Base-by-base conservation (phyloP, 2,329 filamentous ascomycete species). In the Aspergillus eucalypticola region DNA sequence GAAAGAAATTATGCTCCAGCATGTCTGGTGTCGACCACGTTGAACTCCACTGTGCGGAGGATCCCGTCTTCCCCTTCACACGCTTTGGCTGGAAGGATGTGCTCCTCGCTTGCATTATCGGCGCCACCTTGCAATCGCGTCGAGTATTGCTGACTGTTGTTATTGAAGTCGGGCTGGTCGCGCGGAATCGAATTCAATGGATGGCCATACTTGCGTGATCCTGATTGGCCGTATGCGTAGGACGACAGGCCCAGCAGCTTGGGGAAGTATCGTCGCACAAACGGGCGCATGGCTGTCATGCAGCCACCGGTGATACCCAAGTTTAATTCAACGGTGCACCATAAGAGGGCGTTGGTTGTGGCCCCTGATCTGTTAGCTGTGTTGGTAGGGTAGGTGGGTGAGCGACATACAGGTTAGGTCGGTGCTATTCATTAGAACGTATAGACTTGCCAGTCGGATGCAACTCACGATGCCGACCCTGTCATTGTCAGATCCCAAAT, bases 401-500 rank as follows among this genome's bases (percentile, higher is more conserved):
- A 1, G 49, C 35, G 5, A 50, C 66, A 56, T 67, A 71, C 68
- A 71, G 8, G 67, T 71, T 8, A 71, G 60, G 49, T 71, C 69
- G 3, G 60, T 25, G 58, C 64, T 70, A 10, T 60, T 65, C 15
- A 69, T 41, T 4, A 71, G 64, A 2, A 27, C 58, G 32, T 70
- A 70, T 1, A 73, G 51, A 29, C 60, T 65, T 17, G 64, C 56
- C 0, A 73, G 63, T 15, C 71, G 71, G 46, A 73, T 66, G 35
- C 68, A 71, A 59, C 70, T 71, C 25, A 73, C 66, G 38, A 72
- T 67, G 8, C 68, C 69, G 27, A 72, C 67, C 21, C 71, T 73
- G 32, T 42, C 32, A 15, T 15, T 13, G 11, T 35, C 11, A 35
- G 32, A 35, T 15, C 11, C 32, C 11, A 35, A 5, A 0, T 17